Evolutionary conservation across 2,329 filamentous ascomycete species (phyloP).

Genomic region (Eutypa lata): DNA sequence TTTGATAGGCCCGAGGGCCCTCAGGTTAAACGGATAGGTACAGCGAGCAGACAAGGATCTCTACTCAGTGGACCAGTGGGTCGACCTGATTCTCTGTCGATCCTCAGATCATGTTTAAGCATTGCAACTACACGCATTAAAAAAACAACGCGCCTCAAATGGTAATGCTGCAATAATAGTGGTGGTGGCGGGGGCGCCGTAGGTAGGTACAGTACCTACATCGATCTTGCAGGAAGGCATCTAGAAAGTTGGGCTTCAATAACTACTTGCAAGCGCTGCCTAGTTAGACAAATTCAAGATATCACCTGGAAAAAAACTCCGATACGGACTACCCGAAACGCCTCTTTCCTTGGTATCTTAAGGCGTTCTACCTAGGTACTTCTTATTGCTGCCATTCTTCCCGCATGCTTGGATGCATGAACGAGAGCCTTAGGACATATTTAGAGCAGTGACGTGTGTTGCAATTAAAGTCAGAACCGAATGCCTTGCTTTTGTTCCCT

Average conservation of each 20-base stretch:
- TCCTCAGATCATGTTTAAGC: constrained; percentile 1
- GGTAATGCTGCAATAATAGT: background rate
- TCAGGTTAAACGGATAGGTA: constrained; percentile 1
- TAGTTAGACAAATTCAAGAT: background rate
- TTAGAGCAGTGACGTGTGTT: background rate
- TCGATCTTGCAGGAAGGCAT: background rate
- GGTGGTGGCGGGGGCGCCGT: too few relatives aligned
- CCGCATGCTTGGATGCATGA: background rate
- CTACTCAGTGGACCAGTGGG: background rate
- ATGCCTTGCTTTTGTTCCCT: background rate
- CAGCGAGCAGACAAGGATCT: background rate
- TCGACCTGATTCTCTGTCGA: background rate
- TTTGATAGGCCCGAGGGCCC: background rate
- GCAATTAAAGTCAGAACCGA: background rate
- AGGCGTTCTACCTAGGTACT: too few relatives aligned
- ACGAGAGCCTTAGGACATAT: background rate
- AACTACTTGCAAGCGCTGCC: background rate
- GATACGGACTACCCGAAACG: too few relatives aligned
- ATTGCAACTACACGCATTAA: background rate
- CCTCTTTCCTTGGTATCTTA: too few relatives aligned
- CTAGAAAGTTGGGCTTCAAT: background rate
- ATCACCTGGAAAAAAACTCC: too few relatives aligned
- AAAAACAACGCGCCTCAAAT: background rate
- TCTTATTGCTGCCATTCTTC: background rate
- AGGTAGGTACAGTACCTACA: background rate